phyloP scores from a whole-genome alignment of 148 eudicot genomes.

The Silene uniflora region DNA sequence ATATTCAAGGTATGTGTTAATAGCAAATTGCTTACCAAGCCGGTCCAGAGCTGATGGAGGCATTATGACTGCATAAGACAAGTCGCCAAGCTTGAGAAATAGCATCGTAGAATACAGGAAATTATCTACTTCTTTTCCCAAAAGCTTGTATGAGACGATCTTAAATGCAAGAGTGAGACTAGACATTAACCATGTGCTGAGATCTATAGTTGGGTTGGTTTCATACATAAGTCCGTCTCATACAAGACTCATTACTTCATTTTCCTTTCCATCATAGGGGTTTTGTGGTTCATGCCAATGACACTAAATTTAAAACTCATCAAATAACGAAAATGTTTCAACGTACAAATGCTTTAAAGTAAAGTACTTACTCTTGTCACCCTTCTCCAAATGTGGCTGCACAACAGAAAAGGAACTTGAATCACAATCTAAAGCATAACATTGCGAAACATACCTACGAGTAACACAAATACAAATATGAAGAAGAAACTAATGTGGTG shows the following conservation, averaged over 20 bases:
- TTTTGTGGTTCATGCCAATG: neutral
- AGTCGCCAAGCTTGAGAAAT: constrained; percentile 10
- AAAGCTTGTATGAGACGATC: neutral
- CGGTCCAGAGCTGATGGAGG: constrained; percentile 43
- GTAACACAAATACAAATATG: neutral
- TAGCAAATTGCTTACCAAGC: constrained; percentile 26
- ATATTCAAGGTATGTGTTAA: neutral
- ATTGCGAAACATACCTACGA: neutral
- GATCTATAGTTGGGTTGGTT: neutral
- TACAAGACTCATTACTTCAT: neutral
- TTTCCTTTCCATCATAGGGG: neutral
- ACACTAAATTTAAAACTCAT: neutral
- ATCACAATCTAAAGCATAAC: constrained; percentile 20
- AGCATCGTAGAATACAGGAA: neutral
- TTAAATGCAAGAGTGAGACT: neutral
- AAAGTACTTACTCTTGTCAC: constrained; percentile 35
- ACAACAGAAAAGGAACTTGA: constrained; percentile 8
- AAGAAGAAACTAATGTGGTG: neutral
- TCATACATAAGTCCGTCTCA: neutral
- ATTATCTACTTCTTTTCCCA: neutral
- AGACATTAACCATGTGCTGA: neutral
- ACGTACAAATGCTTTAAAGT: constrained; percentile 5
- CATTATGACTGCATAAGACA: constrained; percentile 34
- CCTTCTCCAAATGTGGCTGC: constrained; percentile 42
- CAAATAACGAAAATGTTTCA: constrained; percentile 2